Conservation (phyloP, 164 flowering plant species). For the Vitis vinifera region DNA sequence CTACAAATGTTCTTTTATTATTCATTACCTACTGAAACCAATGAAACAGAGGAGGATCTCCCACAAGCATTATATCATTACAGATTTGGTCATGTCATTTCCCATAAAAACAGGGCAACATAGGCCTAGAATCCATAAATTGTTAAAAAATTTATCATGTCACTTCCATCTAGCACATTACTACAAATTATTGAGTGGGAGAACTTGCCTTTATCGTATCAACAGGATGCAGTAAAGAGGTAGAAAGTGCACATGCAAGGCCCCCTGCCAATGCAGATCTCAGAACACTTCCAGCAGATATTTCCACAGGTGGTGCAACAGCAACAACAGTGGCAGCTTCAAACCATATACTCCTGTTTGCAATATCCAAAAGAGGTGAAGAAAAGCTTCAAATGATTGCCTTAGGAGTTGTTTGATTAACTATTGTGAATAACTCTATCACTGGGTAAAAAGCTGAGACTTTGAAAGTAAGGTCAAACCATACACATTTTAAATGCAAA, state of each 20-base stretch:
- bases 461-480: too few relatives aligned
- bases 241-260: constrained; percentile 87
- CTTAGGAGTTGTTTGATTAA: too few relatives aligned
- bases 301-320: constrained; percentile 88
- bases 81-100: not conserved
- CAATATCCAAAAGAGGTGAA: constrained; percentile 2
- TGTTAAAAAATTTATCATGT: too few relatives aligned
- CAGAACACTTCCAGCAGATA: constrained; percentile 89
- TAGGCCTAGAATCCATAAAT: too few relatives aligned
- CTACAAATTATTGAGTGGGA: not conserved
- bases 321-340: constrained; percentile 97
- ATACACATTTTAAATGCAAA: too few relatives aligned
- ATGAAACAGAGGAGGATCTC: too few relatives aligned
- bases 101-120: not conserved
- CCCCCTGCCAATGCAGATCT: constrained; percentile 98
- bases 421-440: too few relatives aligned
- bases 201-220: constrained; percentile 81
- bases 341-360: constrained; percentile 86
- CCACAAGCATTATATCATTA: not conserved
- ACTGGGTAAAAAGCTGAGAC: too few relatives aligned
- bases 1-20: too few relatives aligned
- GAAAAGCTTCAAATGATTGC: not conserved
- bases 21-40: too few relatives aligned
- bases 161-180: not conserved
- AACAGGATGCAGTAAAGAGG: constrained; percentile 79